Conservation (phyloP, 2,329 filamentous ascomycete genomes). For the Penicillium sp. region DNA sequence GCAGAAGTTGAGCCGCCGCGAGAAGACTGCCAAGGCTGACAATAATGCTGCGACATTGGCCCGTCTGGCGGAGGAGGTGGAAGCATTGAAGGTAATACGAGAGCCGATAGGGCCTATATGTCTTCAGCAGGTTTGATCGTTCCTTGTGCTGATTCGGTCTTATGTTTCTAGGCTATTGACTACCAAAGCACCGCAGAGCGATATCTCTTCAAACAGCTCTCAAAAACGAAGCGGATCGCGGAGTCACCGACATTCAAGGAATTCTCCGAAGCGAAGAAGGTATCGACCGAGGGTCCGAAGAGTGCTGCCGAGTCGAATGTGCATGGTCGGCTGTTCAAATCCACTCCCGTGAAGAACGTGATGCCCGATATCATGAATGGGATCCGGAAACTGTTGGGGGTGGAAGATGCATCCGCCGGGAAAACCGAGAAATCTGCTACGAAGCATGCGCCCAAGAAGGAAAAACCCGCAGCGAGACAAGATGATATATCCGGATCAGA, state of each 20-base stretch:
- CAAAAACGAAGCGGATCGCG: conserved; percentile 59
- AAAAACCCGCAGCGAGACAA: conserved; percentile 8
- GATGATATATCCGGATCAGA: conserved; percentile 16
- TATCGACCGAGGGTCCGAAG: conserved; percentile 40
- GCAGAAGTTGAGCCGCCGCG: conserved; percentile 63
- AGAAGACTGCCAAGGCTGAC: conserved; percentile 55
- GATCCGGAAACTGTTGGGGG: conserved; percentile 42
- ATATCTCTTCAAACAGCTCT: conserved; percentile 59
- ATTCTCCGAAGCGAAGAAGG: conserved; percentile 41
- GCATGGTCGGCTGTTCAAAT: conserved; percentile 61
- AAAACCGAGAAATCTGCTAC: conserved; percentile 16
- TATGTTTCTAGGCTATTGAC: conserved; percentile 50
- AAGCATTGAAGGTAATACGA: conserved; percentile 56
- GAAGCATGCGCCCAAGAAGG: conserved; percentile 14
- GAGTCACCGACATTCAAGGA: conserved; percentile 52
- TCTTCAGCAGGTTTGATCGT: background rate
- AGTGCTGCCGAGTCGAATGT: conserved; percentile 59
- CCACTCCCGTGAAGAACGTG: conserved; percentile 59
- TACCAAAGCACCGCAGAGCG: conserved; percentile 52
- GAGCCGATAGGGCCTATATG: too few relatives aligned
- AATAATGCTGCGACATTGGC: conserved; percentile 44
- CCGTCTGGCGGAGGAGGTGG: conserved; percentile 57
- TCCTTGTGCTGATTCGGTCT: conserved; percentile 3
- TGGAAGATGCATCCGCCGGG: conserved; percentile 30
- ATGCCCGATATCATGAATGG: conserved; percentile 50